These are phyloP conservation scores for Ophiosphaerella narmari DNA, from an alignment of 2,329 filamentous ascomycete species.

Conservation along the genomic window DNA sequence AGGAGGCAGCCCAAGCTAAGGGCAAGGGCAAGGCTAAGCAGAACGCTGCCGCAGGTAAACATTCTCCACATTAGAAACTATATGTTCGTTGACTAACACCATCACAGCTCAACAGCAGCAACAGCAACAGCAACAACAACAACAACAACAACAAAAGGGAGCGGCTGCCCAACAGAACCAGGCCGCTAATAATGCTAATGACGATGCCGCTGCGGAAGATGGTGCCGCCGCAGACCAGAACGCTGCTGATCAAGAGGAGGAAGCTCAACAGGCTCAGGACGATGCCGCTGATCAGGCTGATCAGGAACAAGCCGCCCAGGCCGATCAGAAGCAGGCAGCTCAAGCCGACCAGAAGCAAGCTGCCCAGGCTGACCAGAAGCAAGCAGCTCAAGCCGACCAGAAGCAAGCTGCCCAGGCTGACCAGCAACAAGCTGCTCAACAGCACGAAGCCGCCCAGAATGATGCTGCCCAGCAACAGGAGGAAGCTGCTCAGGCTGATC, in stretches of 20 bases:
- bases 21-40: slow-evolving; percentile 1
- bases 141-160: background rate
- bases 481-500: background rate
- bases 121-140: background rate
- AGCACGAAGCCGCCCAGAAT: background rate
- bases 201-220: slow-evolving; percentile 3
- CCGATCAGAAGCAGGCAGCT: background rate
- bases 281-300: background rate
- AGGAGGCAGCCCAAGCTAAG: slow-evolving; percentile 8
- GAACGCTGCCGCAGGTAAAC: background rate
- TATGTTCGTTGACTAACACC: no score
- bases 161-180: slow-evolving; percentile 2
- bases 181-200: background rate
- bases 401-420: background rate
- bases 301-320: slow-evolving; percentile 1
- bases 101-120: background rate
- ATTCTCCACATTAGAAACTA: no score
- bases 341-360: background rate
- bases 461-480: background rate
- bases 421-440: slow-evolving; percentile 1
- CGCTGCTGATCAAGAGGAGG: background rate
- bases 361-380: background rate
- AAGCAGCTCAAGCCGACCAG: background rate
- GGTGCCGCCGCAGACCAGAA: slow-evolving; percentile 2
- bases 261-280: background rate